Base-by-base conservation (phyloP, 179 eudicot species). In the Dionaea muscipula region DNA sequence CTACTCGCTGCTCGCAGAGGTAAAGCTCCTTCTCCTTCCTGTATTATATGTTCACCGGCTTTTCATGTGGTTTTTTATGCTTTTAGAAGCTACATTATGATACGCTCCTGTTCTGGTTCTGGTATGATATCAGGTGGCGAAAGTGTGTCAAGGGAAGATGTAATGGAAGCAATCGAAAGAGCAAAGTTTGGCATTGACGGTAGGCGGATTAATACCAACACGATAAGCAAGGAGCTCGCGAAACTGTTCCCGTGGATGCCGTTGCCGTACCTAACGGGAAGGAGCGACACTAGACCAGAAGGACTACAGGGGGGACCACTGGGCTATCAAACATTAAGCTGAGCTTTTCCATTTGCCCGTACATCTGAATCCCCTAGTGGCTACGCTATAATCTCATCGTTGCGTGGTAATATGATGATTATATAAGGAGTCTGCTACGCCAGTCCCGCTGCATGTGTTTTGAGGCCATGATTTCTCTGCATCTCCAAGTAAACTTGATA, bases 1-100 rank as follows among this genome's bases (percentile, higher is more conserved):
- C 73, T 93, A 25, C 94, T 93, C 23, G 96, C 99, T 61, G 96
- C 96, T 48, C 93, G 99, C 4, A 79, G 96, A 81, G 99, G 96
- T 91, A 48, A 31, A 31, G 36, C 4, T 31, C 10, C 36, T 4
- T 10, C 10, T 31, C 10, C 6, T 31, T 10, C 36, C 36, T 31
- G 36, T 31, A 10, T 31, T 31, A 4, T 31, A 31, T 31, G 41
- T 38, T 38, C 15, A 10, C 15, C 41, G 16, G 15, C 15, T 38
- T 38, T 13, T 8, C 16, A 38, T 33, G 37, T 33, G 8, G 11
- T 33, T 12, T 6, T 33, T 5, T 31, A 4, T 31, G 6, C 6
- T 31, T 4, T 4, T 31, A 4, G 36, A 31, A 4, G 10, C 36
- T 4, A 31, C 36, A 4, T 31, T 4, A 31, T 31, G n/a, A n/a